Evolutionary conservation across 306 rosid genomes (phyloP).

Genomic region (Sesbania bispinosa): DNA sequence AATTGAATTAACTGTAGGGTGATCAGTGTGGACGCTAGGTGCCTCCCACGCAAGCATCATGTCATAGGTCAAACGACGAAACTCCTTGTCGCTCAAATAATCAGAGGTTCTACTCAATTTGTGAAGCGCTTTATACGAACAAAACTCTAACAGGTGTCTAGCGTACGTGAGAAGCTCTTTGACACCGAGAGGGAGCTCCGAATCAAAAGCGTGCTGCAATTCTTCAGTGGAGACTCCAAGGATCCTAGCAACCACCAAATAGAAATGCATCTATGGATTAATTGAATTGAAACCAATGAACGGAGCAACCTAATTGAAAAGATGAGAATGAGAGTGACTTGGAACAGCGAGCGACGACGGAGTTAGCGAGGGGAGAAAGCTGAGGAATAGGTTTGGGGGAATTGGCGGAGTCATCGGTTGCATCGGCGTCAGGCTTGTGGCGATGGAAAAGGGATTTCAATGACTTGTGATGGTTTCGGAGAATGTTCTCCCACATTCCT

Average conservation of each 20-base stretch:
- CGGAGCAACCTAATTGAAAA: not conserved
- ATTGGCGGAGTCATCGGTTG: slow-evolving; percentile 12
- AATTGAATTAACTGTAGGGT: not conserved
- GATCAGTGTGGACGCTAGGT: slow-evolving; percentile 39
- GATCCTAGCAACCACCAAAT: slow-evolving; percentile 43
- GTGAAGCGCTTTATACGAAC: slow-evolving; percentile 67
- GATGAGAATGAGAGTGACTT: slow-evolving; percentile 28
- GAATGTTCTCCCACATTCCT: slow-evolving; percentile 46
- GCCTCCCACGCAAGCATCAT: slow-evolving; percentile 98
- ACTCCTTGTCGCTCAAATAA: slow-evolving; percentile 56
- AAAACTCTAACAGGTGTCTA: slow-evolving; percentile 67
- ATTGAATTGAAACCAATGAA: not conserved
- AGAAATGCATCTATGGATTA: not conserved
- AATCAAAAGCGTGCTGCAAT: slow-evolving; percentile 65
- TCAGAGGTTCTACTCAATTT: slow-evolving; percentile 32
- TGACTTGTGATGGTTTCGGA: slow-evolving; percentile 34
- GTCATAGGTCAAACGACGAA: slow-evolving; percentile 71
- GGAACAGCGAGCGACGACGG: slow-evolving; percentile 81
- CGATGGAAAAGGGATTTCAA: slow-evolving; percentile 54
- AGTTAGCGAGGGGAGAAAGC: slow-evolving; percentile 76
- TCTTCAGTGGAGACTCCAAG: slow-evolving; percentile 56
- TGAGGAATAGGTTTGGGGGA: slow-evolving; percentile 64
- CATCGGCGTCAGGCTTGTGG: slow-evolving; percentile 16
- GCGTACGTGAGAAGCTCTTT: slow-evolving; percentile 68
- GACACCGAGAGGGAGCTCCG: slow-evolving; percentile 52